Conservation (phyloP, 2,329 filamentous ascomycete species). For the Diaporthe batatas region DNA sequence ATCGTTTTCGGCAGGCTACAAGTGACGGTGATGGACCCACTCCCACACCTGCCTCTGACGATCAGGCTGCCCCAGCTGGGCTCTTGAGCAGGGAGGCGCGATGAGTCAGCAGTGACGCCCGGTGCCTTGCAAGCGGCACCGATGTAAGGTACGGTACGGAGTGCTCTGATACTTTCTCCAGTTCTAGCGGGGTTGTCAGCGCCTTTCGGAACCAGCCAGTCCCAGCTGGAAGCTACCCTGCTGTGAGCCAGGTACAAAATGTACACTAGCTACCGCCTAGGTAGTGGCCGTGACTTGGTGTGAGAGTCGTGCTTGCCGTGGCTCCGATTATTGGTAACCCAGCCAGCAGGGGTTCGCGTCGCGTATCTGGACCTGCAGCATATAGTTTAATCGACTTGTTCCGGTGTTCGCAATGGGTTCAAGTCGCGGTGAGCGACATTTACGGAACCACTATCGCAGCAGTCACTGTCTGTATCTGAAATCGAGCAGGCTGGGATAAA, state of each 20-base stretch:
- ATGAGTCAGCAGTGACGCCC: conserved; percentile 12
- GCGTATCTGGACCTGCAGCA: background rate
- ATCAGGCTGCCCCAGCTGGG: conserved; percentile 11
- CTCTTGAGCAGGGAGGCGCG: background rate
- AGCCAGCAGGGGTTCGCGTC: conserved; percentile 40
- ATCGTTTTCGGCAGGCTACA: conserved; percentile 33
- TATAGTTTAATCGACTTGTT: conserved; percentile 2
- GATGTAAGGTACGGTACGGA: no score
- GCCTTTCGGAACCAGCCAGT: background rate
- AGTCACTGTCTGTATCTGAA: background rate
- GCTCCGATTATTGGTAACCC: background rate
- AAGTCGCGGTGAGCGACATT: background rate
- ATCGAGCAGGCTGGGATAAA: background rate
- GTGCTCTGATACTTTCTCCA: background rate
- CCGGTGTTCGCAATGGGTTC: background rate
- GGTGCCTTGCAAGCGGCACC: conserved; percentile 12
- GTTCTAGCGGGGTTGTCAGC: background rate
- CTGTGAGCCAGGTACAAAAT: conserved; percentile 1
- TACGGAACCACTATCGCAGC: background rate
- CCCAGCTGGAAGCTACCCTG: background rate
- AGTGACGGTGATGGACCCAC: conserved; percentile 30
- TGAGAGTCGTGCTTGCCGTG: conserved; percentile 35
- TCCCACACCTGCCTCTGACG: conserved; percentile 17
- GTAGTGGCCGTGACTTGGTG: conserved; percentile 36
- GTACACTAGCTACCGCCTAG: background rate